These are phyloP conservation scores for Aspergillus ruber DNA, from an alignment of 2,329 filamentous ascomycete species.

Conservation along the genomic window DNA sequence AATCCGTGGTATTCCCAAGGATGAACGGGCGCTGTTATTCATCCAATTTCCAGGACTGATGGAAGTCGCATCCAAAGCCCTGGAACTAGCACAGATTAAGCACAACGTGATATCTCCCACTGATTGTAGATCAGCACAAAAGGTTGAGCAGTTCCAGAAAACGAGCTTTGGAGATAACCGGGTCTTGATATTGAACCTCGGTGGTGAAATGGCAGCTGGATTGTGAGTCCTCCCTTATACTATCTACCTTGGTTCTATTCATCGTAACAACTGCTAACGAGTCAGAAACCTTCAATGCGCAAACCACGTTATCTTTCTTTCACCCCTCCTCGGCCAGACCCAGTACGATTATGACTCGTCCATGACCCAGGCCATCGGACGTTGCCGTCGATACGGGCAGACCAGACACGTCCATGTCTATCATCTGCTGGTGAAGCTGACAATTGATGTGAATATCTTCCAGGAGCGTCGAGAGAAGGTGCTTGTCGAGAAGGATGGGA, in stretches of 20 bases:
- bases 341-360: constrained; percentile 51
- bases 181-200: constrained; percentile 53
- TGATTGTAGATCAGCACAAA: constrained; percentile 21
- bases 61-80: constrained; percentile 24
- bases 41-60: constrained; percentile 47
- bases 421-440: constrained; percentile 39
- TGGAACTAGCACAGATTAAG: constrained; percentile 22
- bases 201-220: constrained; percentile 54
- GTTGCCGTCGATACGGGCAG: constrained; percentile 54
- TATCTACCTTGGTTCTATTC: not conserved
- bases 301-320: constrained; percentile 60
- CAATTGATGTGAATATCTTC: constrained; percentile 42
- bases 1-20: constrained; percentile 32
- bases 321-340: constrained; percentile 46
- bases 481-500: constrained; percentile 20
- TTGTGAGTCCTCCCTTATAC: constrained; percentile 40
- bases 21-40: constrained; percentile 52
- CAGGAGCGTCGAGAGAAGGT: constrained; percentile 28
- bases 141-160: constrained; percentile 38
- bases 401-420: constrained; percentile 53
- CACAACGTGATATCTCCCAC: constrained; percentile 33
- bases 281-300: constrained; percentile 55
- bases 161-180: constrained; percentile 31
- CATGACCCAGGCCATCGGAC: constrained; percentile 60
- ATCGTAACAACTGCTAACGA: constrained; percentile 6